Conservation (phyloP, 106 monocot species). For the Acanthochlamys bracteata region DNA sequence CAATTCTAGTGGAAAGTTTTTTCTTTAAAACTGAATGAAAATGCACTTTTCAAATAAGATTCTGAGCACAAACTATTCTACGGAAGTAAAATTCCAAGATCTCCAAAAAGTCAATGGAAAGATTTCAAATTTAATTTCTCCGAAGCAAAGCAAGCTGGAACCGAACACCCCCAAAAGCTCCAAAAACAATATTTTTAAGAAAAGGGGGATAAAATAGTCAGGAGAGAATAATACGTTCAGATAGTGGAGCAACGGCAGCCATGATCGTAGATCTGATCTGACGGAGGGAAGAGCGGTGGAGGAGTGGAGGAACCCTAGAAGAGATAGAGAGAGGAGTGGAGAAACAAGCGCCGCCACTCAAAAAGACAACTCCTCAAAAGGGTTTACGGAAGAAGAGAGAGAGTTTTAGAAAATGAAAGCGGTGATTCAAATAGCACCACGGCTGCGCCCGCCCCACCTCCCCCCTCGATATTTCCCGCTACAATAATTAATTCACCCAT, state of each 20-base stretch:
- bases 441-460: neutral
- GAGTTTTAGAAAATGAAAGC: slow-evolving; percentile 8
- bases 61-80: neutral
- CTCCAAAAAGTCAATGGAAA: neutral
- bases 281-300: neutral
- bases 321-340: slow-evolving; percentile 4
- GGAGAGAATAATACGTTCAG: slow-evolving; percentile 33
- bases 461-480: neutral
- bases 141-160: neutral
- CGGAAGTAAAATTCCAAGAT: neutral
- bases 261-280: slow-evolving; percentile 8
- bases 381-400: neutral
- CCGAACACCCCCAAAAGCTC: neutral
- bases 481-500: no score
- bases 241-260: slow-evolving; percentile 23
- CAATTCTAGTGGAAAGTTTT: neutral
- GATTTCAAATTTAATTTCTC: neutral
- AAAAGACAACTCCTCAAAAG: neutral
- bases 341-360: slow-evolving; percentile 10
- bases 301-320: slow-evolving; percentile 21
- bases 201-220: no score
- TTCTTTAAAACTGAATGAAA: no score
- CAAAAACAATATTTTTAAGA: no score
- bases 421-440: slow-evolving; percentile 22
- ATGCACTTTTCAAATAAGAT: neutral